These are phyloP conservation scores for Jaapia argillacea DNA, from an alignment of 768 basidiomycete species.

Conservation along the genomic window DNA sequence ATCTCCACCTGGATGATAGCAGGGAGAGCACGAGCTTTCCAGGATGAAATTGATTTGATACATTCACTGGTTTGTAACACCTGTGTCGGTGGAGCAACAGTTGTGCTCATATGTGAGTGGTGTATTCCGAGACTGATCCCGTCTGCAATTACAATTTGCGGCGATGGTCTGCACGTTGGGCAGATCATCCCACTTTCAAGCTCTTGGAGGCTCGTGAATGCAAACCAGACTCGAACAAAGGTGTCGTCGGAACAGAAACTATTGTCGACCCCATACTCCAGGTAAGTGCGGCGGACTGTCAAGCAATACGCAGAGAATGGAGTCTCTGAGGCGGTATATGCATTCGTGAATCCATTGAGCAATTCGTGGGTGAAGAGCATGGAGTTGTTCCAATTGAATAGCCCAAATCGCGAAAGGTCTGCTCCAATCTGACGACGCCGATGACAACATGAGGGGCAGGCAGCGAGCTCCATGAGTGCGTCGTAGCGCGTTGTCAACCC, in stretches of 20 bases:
- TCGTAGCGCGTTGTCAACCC: not conserved
- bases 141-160: conserved; percentile 8
- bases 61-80: no score
- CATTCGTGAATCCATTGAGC: conserved; percentile 10
- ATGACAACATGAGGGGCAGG: conserved; percentile 1
- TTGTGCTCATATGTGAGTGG: no score
- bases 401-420: conserved; percentile 3
- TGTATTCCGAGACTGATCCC: conserved; percentile 8
- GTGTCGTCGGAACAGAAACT: conserved; percentile 9
- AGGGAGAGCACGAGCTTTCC: no score
- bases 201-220: conserved; percentile 7
- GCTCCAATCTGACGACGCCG: conserved; percentile 7
- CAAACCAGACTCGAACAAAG: conserved; percentile 10
- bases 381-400: conserved; percentile 13
- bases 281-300: conserved; percentile 5
- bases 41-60: no score
- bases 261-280: not conserved
- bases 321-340: conserved; percentile 8
- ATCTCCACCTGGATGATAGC: no score
- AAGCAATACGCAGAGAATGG: conserved; percentile 10
- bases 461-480: not conserved
- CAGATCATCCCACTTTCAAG: conserved; percentile 7
- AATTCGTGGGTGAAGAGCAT: conserved; percentile 12
- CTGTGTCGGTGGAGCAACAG: no score
- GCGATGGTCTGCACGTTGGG: conserved; percentile 7